These are phyloP conservation scores for Xylaria scruposa DNA, from an alignment of 495 filamentous ascomycete genomes.

Conservation along the genomic window DNA sequence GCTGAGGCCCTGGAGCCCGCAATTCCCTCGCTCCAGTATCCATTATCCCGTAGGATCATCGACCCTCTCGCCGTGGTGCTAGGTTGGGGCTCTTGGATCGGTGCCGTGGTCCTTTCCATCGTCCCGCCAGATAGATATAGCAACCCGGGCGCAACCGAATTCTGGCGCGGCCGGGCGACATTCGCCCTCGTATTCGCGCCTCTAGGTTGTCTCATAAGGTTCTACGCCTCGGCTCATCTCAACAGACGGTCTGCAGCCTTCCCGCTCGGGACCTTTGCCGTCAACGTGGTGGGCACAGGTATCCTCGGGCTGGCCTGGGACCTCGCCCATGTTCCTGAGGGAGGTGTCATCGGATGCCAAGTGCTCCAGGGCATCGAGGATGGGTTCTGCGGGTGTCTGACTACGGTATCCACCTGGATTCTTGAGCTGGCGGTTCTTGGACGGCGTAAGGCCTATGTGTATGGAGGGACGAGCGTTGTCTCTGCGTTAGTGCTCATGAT, in stretches of 20 bases:
- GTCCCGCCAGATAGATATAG: slow-evolving; percentile 70
- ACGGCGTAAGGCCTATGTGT: slow-evolving; percentile 74
- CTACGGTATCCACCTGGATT: slow-evolving; percentile 94
- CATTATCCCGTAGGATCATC: slow-evolving; percentile 62
- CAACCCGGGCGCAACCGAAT: slow-evolving; percentile 48
- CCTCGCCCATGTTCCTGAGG: slow-evolving; percentile 66
- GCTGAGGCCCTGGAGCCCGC: slow-evolving; percentile 66
- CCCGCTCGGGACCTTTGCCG: slow-evolving; percentile 86
- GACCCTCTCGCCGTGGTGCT: slow-evolving; percentile 69
- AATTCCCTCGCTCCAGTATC: slow-evolving; percentile 65
- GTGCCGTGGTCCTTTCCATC: slow-evolving; percentile 74
- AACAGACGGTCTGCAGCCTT: slow-evolving; percentile 74
- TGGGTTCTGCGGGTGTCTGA: slow-evolving; percentile 89
- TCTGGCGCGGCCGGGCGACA: slow-evolving; percentile 76
- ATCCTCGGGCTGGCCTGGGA: slow-evolving; percentile 72
- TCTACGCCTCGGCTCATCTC: slow-evolving; percentile 69
- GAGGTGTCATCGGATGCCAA: slow-evolving; percentile 70
- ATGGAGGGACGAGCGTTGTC: slow-evolving; percentile 71
- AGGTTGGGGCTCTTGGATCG: slow-evolving; percentile 78
- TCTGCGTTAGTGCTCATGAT: slow-evolving; percentile 71
- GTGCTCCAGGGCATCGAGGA: slow-evolving; percentile 84
- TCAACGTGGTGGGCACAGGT: slow-evolving; percentile 78
- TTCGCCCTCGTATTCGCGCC: slow-evolving; percentile 89
- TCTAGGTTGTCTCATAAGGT: slow-evolving; percentile 76
- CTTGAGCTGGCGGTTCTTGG: slow-evolving; percentile 74